Percentiles rank a stretch among this genome's conserved stretches.
Evolutionary conservation across 2,329 filamentous ascomycete species (phyloP).

Genomic region (Fusarium tjaetaba): DNA sequence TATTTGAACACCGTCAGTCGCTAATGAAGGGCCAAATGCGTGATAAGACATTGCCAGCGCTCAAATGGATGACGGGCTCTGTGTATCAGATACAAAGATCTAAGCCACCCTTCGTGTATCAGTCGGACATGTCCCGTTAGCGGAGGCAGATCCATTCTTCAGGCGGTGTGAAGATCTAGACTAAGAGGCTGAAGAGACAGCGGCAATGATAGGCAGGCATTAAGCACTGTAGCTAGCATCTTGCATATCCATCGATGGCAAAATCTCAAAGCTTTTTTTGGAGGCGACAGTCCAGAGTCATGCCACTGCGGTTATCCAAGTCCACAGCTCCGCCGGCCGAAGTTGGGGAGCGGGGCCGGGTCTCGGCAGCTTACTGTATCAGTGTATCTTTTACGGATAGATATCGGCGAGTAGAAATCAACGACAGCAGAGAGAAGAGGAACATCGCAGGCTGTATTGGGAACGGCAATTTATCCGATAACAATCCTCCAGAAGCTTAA

Average conservation of each 20-base stretch:
- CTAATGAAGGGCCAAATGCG: neutral
- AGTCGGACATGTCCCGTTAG: slow-evolving; percentile 28
- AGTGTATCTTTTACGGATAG: neutral
- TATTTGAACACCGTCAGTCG: slow-evolving; percentile 5
- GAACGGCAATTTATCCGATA: slow-evolving; percentile 25
- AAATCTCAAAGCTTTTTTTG: neutral
- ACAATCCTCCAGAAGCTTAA: slow-evolving; percentile 2
- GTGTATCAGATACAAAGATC: neutral
- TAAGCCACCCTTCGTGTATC: neutral
- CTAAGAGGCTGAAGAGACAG: neutral
- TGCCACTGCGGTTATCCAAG: slow-evolving; percentile 16
- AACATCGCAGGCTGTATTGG: neutral
- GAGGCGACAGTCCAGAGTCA: slow-evolving; percentile 12
- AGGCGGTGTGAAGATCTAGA: slow-evolving; percentile 33
- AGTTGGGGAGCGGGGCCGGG: slow-evolving; percentile 21
- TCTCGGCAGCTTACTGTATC: neutral
- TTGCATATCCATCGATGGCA: slow-evolving; percentile 18
- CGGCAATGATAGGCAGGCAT: slow-evolving; percentile 6
- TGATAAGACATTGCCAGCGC: neutral
- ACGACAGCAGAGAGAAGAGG: neutral
- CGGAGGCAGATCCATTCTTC: slow-evolving; percentile 33
- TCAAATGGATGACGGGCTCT: neutral
- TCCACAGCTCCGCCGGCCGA: slow-evolving; percentile 10
- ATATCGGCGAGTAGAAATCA: slow-evolving; percentile 1
- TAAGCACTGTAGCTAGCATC: slow-evolving; percentile 2